Percentiles rank a stretch among this genome's conserved stretches.
phyloP scores from a whole-genome alignment of 2,329 filamentous ascomycete genomes.

The Sarocladium brachiariae region DNA sequence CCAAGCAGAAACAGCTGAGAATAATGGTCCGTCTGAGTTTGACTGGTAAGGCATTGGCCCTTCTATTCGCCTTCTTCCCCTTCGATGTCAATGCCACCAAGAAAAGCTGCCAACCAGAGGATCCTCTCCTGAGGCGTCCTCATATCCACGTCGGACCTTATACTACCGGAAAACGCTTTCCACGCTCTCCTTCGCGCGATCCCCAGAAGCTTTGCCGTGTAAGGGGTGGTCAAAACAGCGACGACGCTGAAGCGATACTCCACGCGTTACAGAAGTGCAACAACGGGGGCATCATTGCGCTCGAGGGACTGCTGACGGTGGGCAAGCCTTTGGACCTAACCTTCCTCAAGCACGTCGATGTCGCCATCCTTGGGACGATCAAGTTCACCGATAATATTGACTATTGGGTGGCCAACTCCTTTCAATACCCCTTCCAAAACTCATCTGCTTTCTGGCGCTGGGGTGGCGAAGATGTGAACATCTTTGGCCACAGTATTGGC shows the following conservation, averaged over 20 bases:
- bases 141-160: too few relatives aligned
- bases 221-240: neutral
- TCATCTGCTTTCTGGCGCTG: constrained; percentile 36
- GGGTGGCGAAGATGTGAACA: constrained; percentile 41
- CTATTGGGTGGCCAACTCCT: constrained; percentile 61
- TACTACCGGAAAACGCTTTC: too few relatives aligned
- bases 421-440: constrained; percentile 60
- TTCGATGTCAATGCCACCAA: neutral
- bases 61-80: neutral
- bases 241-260: constrained; percentile 2
- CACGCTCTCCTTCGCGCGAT: too few relatives aligned
- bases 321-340: constrained; percentile 59
- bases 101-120: too few relatives aligned
- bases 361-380: constrained; percentile 49
- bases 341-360: constrained; percentile 56
- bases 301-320: constrained; percentile 53
- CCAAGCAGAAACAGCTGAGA: too few relatives aligned
- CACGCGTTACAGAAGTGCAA: constrained; percentile 38
- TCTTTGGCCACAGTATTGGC: constrained; percentile 49
- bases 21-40: constrained; percentile 10
- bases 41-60: too few relatives aligned
- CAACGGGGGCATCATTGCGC: constrained; percentile 54
- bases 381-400: constrained; percentile 59
- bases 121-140: too few relatives aligned
- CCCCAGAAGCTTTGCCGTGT: constrained; percentile 3